Evolutionary conservation across 2,329 filamentous ascomycete species (phyloP), one percentile per base, ranked within the genome.

Genomic region (Fragosphaeria purpurea): DNA sequence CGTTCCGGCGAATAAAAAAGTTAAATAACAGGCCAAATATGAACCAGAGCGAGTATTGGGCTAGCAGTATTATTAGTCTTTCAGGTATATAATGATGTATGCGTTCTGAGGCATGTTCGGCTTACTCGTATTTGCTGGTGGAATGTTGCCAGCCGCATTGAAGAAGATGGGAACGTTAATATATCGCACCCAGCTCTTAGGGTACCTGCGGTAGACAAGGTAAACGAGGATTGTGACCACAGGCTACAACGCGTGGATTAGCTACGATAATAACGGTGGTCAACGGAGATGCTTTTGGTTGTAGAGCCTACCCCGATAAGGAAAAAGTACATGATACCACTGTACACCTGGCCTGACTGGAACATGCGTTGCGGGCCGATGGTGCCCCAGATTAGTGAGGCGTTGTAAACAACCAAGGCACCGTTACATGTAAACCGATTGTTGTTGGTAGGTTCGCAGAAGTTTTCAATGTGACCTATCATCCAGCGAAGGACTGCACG

Each of bases 1-100:
- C 67, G 3, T 74, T 77, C 0, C 77, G 78, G 8, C 77, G 79
- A 0, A 78, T 65, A 48, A 79, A 69, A 52, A 80, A 82, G 63
- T 80, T 76, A 62, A 77, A 77, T 68, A 75, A 75, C 51, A 70
- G 67, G 73, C 75, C 77, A 55, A 75, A 69, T 4, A 54, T 57
- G 56, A 44, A 59, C 58, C 61, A 55, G 6, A 55, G 46, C 32
- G 48, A 50, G 42, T 53, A 53, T 42, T 53, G 51, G 5, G 51
- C 50, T 52, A 37, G 30, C 10, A 10, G 30, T 40, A 13, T 7
- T 11, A 37, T 37, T 37, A 37, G 35, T 37, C 35, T 11, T 37
- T 37, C 11, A 37, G 35, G 22, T 22, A 22, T 22, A 22, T 22
- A 22, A 2, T 22, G 22, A 22, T 22, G 22, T 22, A 39, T 44